Base-by-base conservation (phyloP, 225 moss, liverwort and hornwort species). In the Marchantia polymorpha region DNA sequence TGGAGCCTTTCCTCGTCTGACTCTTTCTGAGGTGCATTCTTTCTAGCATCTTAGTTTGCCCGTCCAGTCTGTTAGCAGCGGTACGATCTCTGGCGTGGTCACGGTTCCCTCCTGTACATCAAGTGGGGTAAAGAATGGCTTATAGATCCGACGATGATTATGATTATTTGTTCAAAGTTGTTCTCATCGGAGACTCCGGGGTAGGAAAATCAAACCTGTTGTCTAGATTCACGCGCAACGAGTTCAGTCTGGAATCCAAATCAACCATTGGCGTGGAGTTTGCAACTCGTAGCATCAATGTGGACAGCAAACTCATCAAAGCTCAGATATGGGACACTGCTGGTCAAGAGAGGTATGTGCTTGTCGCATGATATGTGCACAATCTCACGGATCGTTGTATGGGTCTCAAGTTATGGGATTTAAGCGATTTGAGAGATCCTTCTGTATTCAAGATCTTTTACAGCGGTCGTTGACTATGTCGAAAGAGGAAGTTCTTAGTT, bases 241-340 rank as follows among this genome's bases (percentile, higher is more conserved):
- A 96, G 92, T 96, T 96, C 64, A 93, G 92, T 79, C 67, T 96
- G 75, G 95, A 96, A 93, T 93, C 93, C 76, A 96, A 93, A 85
- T 96, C 95, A 16, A 96, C 95, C 52, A 96, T 93, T 83, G 95
- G 93, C 50, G 93, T 96, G 81, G 95, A 95, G 87, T 95, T 93
- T 69, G 93, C 92, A 10, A 95, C 95, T 63, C 93, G 95, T 73
- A 85, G 83, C 76, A 85, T 86, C 81, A 81, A 92, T 80, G 92
- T 92, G 22, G 92, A 93, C 77, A 83, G 90, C 64, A 93, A 93
- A 83, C 89, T 90, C 25, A 88, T 93, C 84, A 93, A 93, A 86
- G 92, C 91, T 48, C 91, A 93, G 80, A 93, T 91, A 75, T 92
- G 92, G 92, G 92, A 92, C 63, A 91, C 92, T 47, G 92, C 92